Base-by-base conservation (phyloP, 2,329 filamentous ascomycete species). In the Botrytis hyacinthi region DNA sequence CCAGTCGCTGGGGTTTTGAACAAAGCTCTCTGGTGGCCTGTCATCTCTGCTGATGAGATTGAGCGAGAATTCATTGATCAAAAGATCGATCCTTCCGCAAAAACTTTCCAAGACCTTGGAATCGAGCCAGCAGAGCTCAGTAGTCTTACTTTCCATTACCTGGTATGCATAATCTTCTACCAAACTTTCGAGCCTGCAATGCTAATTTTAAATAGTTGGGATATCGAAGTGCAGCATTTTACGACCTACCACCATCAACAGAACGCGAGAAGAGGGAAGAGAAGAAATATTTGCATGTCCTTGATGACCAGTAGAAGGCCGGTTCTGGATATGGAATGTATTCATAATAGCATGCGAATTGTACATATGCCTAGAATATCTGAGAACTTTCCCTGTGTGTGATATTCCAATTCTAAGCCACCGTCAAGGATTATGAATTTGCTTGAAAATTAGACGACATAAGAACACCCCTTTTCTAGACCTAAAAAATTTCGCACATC, bases 21-120 rank as follows among this genome's bases (percentile, higher is more conserved):
- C 88, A 91, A 90, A 81, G 84, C 88, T 66, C 85, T 98, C 32
- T 99, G 95, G 95, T 99, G 94, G 94, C 92, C 91, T 62, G 90
- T 92, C 65, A 86, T 92, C 75, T 95, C 93, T 48, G 89, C 90
- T 57, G 95, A 98, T 80, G 90, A 97, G 82, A 87, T 99, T 20
- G 94, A 98, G 86, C 88, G 92, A 76, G 95, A 99, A 83, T 97
- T 95, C 83, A 89, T 97, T 79, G 93, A 99, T 83, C 96, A 99
- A 83, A 86, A 89, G 78, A 97, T 99, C 81, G 96, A 99, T 83
- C 90, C 90, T 74, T 90, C 87, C 48, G 96, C 96, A 77, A 98
- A 98, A 89, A 98, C 96, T 2, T 97, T 98, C 85, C 93, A 93
- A 84, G 95, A 98, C 81, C 87, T 99, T 65, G 93, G 90, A 75